These are phyloP conservation scores for Fusarium torreyae DNA, from an alignment of 2,329 filamentous ascomycete genomes.

Conservation along the genomic window DNA sequence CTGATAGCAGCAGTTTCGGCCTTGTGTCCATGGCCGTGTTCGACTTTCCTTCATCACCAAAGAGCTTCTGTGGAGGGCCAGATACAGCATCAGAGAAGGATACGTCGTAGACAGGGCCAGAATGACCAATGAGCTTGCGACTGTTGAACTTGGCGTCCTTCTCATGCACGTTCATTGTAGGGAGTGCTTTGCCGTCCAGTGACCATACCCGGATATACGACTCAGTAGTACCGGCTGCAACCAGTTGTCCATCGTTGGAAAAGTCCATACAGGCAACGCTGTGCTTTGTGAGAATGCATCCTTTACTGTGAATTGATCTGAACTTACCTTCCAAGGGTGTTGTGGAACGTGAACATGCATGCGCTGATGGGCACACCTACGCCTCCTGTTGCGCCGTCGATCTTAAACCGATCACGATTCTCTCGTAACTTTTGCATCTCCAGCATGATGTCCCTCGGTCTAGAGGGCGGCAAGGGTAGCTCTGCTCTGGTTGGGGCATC, in stretches of 20 bases:
- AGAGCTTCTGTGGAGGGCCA: slow-evolving; percentile 63
- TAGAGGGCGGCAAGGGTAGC: slow-evolving; percentile 88
- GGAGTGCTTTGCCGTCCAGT: slow-evolving; percentile 85
- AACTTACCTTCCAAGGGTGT: slow-evolving; percentile 87
- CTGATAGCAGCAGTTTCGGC: slow-evolving; percentile 86
- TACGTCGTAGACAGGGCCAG: slow-evolving; percentile 89
- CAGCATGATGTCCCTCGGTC: slow-evolving; percentile 90
- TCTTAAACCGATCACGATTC: slow-evolving; percentile 90
- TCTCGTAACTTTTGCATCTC: slow-evolving; percentile 96
- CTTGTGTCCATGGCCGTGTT: slow-evolving; percentile 64
- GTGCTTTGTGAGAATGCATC: slow-evolving; percentile 31
- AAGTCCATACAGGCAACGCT: slow-evolving; percentile 96
- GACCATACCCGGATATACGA: slow-evolving; percentile 98
- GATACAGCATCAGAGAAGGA: slow-evolving; percentile 85
- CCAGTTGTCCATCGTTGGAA: slow-evolving; percentile 88
- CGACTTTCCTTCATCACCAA: slow-evolving; percentile 63
- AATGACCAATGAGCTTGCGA: slow-evolving; percentile 88
- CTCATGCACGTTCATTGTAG: slow-evolving; percentile 73
- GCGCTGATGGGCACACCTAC: slow-evolving; percentile 87
- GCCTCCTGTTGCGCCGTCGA: slow-evolving; percentile 87
- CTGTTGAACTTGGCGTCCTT: slow-evolving; percentile 73
- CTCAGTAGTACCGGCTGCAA: slow-evolving; percentile 90
- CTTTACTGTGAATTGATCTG: not conserved
- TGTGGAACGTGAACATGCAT: slow-evolving; percentile 99
- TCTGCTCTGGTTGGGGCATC: slow-evolving; percentile 85